Percentiles rank a stretch among this genome's conserved stretches.
phyloP scores from a whole-genome alignment of 2,329 filamentous ascomycete species.

The Pseudogymnoascus sp. region DNA sequence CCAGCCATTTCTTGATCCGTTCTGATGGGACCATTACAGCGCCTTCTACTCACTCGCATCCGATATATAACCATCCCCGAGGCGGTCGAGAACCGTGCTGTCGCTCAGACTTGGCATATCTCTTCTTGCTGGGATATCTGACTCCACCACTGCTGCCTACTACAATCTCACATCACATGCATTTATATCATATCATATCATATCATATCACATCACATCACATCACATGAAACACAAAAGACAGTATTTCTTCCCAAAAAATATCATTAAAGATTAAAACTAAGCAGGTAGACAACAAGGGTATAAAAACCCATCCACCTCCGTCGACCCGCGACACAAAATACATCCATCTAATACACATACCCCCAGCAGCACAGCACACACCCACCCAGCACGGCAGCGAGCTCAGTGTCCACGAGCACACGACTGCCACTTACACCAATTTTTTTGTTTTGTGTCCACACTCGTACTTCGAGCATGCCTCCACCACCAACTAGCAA shows the following conservation, averaged over 20 bases:
- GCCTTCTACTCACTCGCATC: no score
- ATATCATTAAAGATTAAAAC: not conserved
- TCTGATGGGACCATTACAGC: no score
- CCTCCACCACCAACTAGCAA: not conserved
- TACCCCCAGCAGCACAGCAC: not conserved
- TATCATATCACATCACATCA: not conserved
- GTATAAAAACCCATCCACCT: not conserved
- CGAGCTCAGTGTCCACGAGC: not conserved
- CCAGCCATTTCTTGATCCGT: no score
- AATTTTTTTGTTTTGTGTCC: not conserved
- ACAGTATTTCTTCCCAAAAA: not conserved
- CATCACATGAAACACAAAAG: not conserved
- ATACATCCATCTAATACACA: not conserved
- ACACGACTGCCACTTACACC: not conserved
- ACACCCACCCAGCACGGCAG: not conserved
- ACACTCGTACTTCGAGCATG: conserved; percentile 5
- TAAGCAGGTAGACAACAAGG: not conserved
- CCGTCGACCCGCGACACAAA: not conserved
- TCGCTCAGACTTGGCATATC: no score
- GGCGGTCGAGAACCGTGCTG: no score
- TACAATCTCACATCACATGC: no score
- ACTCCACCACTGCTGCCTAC: no score
- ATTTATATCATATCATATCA: not conserved
- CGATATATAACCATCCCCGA: no score
- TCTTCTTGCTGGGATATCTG: no score